A percentile compares a stretch with the other conserved stretches of the same genome.
These are phyloP conservation scores for Glycine tomentella DNA, from an alignment of 306 rosid genomes.

Conservation along the genomic window DNA sequence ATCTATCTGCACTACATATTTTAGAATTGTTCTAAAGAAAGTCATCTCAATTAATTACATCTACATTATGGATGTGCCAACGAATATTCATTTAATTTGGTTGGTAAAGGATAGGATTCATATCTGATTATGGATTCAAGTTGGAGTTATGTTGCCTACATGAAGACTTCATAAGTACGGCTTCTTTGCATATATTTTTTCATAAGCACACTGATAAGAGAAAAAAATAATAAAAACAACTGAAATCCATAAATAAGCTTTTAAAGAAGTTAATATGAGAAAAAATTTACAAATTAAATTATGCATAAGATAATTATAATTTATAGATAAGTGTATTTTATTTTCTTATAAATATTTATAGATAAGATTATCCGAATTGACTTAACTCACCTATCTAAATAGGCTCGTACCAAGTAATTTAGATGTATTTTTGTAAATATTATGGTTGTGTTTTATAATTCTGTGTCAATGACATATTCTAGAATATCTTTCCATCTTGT, in stretches of 20 bases:
- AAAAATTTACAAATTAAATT: too few relatives aligned
- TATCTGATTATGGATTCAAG: neutral
- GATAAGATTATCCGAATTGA: too few relatives aligned
- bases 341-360: too few relatives aligned
- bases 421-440: too few relatives aligned
- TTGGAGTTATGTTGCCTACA: neutral
- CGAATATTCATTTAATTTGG: neutral
- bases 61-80: neutral
- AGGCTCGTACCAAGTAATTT: neutral
- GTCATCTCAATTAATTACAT: neutral
- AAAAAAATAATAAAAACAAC: too few relatives aligned
- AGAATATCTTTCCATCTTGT: neutral
- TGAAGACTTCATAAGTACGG: neutral
- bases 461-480: neutral
- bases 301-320: too few relatives aligned
- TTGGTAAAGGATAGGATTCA: neutral
- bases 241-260: too few relatives aligned
- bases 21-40: neutral
- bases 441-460: slow-evolving; percentile 1
- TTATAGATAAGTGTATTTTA: too few relatives aligned
- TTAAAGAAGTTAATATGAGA: too few relatives aligned
- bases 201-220: neutral
- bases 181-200: neutral
- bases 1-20: slow-evolving; percentile 11
- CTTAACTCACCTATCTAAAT: too few relatives aligned